phyloP scores from a whole-genome alignment of 164 flowering plant species.

The Nymphaea colorata region DNA sequence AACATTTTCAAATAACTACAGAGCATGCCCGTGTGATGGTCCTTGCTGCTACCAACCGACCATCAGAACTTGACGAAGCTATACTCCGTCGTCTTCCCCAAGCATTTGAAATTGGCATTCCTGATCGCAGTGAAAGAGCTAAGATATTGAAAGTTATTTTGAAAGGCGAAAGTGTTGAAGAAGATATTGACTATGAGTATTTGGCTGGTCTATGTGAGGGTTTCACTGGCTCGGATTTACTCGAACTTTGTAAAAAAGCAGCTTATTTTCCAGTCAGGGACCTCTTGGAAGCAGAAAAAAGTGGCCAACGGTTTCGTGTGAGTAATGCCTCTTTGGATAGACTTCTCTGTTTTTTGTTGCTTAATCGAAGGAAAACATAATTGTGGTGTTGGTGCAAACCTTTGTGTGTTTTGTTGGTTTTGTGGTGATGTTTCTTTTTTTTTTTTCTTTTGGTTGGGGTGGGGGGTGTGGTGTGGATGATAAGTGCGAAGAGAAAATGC shows the following conservation, averaged over 20 bases:
- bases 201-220: constrained; percentile 73
- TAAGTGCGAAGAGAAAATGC: too few species aligned
- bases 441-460: too few species aligned
- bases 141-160: constrained; percentile 70
- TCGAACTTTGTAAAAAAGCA: constrained; percentile 95
- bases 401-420: not conserved
- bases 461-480: too few species aligned
- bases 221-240: constrained; percentile 92
- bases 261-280: constrained; percentile 92
- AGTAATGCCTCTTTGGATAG: constrained; percentile 16
- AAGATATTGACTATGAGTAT: constrained; percentile 46
- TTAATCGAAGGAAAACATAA: not conserved
- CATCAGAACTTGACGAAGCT: constrained; percentile 98
- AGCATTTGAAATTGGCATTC: constrained; percentile 91
- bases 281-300: constrained; percentile 57
- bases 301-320: constrained; percentile 41
- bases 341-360: constrained; percentile 1
- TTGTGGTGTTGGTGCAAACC: not conserved
- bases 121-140: constrained; percentile 63
- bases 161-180: constrained; percentile 73
- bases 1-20: constrained; percentile 13
- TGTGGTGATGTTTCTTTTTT: not conserved
- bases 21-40: constrained; percentile 95
- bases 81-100: constrained; percentile 93
- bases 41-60: constrained; percentile 98